Evolutionary conservation across 2,329 filamentous ascomycete genomes (phyloP), one percentile per base, ranked within the genome.

Genomic region (Xylariales sp.): DNA sequence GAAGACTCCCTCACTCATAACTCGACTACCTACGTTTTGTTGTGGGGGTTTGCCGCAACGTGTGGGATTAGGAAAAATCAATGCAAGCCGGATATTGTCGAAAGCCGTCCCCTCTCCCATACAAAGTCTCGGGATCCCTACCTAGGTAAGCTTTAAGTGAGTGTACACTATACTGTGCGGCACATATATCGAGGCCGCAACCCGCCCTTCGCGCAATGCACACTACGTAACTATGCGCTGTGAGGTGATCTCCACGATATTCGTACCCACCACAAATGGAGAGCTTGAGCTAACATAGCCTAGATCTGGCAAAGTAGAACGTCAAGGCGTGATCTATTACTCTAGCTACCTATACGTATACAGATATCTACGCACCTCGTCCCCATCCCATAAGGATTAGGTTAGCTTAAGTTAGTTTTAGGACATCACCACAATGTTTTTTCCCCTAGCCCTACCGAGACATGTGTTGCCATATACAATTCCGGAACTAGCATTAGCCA

Each of bases 171-270:
- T 48, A 41, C 55, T 34, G 49, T 56, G 36, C 36, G 18, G 43
- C 57, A 46, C 46, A 53, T 32, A 52, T 9, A 23, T 34, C 54
- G 34, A 63, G 30, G 52, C 55, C 23, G 43, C n/a, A 56, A 41
- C 53, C 45, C 36, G 36, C 8, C 36, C 36, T 8, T 39, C 8
- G 36, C 36, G 8, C 45, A 48, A 41, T 18, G 55, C 60, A n/a
- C 49, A 60, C 65, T 64, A 64, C 65, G 65, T 63, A 64, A 64
- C 60, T 32, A 36, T 46, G 36, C 45, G 5, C 28, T 2, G n/a
- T 12, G 28, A 50, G 43, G 45, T 5, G 64, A 54, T 59, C 54
- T 54, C 45, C 49, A 45, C 46, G 57, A 10, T 43, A 57, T 28
- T 28, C 14, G 23, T 14, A 5, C 7, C 23, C 10, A 16, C 45